Evolutionary conservation across 2,329 filamentous ascomycete genomes (phyloP).

Genomic region (Saccharata proteae): DNA sequence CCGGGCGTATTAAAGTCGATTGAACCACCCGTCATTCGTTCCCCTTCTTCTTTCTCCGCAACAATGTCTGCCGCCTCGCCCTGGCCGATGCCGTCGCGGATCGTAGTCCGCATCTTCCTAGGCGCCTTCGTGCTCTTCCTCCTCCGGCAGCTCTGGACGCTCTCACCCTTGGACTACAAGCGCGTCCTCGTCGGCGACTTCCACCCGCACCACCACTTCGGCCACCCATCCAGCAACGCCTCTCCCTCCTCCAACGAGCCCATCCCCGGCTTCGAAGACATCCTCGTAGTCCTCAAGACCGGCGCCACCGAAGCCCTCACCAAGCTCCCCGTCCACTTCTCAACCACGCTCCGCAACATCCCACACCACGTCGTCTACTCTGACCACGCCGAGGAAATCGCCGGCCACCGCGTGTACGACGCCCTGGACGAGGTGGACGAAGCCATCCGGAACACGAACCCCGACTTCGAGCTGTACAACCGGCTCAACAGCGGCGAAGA

Average conservation of each 20-base stretch:
- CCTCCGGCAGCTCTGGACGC: slow-evolving; percentile 3
- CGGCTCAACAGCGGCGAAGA: slow-evolving; percentile 20
- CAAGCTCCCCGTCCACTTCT: slow-evolving; percentile 37
- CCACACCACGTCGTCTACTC: slow-evolving; percentile 25
- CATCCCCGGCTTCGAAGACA: slow-evolving; percentile 29
- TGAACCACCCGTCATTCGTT: no score
- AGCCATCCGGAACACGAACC: slow-evolving; percentile 17
- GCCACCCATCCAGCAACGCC: background rate
- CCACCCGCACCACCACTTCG: background rate
- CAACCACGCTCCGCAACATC: slow-evolving; percentile 22
- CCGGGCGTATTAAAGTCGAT: no score
- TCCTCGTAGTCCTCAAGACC: slow-evolving; percentile 46
- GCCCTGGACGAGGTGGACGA: slow-evolving; percentile 20
- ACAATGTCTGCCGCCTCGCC: no score
- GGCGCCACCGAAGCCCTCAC: slow-evolving; percentile 45
- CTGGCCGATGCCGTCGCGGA: no score
- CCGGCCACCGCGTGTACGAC: slow-evolving; percentile 24
- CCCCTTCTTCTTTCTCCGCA: no score
- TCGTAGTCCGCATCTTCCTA: slow-evolving; percentile 1
- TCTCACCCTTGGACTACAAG: background rate
- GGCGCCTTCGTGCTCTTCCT: background rate
- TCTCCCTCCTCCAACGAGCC: slow-evolving; percentile 7
- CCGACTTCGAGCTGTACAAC: slow-evolving; percentile 25
- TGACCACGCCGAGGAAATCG: slow-evolving; percentile 23
- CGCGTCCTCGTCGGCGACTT: background rate